A percentile compares a stretch with the other conserved stretches of the same genome.
Conservation (phyloP, 192 early-diverging fungal species). For the Gonapodya sp. region DNA sequence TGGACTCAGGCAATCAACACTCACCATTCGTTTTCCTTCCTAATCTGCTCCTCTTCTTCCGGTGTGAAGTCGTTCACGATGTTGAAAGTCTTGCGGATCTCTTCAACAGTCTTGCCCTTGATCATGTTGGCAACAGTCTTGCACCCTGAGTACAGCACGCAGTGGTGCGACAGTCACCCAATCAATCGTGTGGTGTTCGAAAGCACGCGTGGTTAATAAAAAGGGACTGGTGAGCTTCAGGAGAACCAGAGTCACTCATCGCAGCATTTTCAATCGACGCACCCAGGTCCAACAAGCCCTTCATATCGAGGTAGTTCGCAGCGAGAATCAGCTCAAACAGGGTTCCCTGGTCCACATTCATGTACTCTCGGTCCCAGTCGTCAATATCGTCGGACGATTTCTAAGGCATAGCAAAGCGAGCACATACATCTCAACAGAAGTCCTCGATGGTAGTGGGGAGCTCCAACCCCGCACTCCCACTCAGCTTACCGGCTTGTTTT, state of each 20-base stretch:
- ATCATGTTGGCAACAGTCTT: constrained; percentile 89
- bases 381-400: constrained; percentile 67
- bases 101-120: constrained; percentile 78
- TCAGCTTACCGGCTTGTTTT: constrained; percentile 30
- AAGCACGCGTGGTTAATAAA: too few relatives aligned
- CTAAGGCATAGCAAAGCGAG: too few relatives aligned
- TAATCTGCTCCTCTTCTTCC: constrained; percentile 56
- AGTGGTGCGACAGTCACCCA: too few relatives aligned
- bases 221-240: not conserved
- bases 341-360: constrained; percentile 86
- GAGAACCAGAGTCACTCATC: not conserved
- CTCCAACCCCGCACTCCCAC: too few relatives aligned
- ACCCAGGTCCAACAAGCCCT: constrained; percentile 51
- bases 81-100: constrained; percentile 65
- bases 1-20: not conserved
- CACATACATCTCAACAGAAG: too few relatives aligned
- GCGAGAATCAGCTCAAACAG: constrained; percentile 85
- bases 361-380: constrained; percentile 86
- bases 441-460: too few relatives aligned
- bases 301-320: constrained; percentile 78
- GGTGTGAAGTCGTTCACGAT: constrained; percentile 61
- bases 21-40: constrained; percentile 38
- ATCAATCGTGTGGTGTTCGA: too few relatives aligned
- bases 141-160: constrained; percentile 32
- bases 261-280: not conserved